Percentiles rank a stretch among this genome's conserved stretches.
Conservation (phyloP, 805 yeast species). For the Saturnispora zaruensis region DNA sequence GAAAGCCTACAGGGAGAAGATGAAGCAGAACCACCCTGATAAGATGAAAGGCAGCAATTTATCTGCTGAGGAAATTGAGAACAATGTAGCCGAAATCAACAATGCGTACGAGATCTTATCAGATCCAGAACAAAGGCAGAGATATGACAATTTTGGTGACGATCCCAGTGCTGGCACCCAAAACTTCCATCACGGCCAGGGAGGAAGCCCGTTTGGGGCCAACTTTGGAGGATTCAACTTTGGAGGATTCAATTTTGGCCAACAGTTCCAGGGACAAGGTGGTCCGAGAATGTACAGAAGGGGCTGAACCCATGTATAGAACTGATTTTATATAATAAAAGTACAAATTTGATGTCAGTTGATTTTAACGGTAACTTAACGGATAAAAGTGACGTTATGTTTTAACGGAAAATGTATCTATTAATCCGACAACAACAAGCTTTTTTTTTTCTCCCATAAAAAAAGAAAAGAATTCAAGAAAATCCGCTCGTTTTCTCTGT, state of each 20-base stretch:
- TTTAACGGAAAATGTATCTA: background rate
- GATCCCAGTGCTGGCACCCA: slow-evolving; percentile 16
- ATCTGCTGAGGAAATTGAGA: slow-evolving; percentile 60
- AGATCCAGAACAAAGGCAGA: slow-evolving; percentile 50
- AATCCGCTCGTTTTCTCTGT: background rate
- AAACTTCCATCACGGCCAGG: slow-evolving; percentile 1
- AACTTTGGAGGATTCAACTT: slow-evolving; percentile 7
- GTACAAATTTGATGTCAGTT: background rate
- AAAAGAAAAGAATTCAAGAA: background rate
- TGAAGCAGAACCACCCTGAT: slow-evolving; percentile 86
- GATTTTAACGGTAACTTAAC: background rate
- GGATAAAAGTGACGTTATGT: background rate
- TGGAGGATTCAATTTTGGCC: slow-evolving; percentile 5
- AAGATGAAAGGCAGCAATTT: slow-evolving; percentile 62
- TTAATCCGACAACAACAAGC: background rate
- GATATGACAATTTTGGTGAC: slow-evolving; percentile 45
- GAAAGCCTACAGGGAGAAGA: slow-evolving; percentile 69
- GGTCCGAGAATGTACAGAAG: background rate
- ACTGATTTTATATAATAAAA: background rate
- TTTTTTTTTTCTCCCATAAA: no score
- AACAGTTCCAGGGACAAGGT: slow-evolving; percentile 2
- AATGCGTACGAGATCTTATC: slow-evolving; percentile 85
- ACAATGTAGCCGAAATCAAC: slow-evolving; percentile 84
- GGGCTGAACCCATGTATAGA: background rate
- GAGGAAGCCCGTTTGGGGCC: slow-evolving; percentile 6